Conservation (phyloP, 331 rosid genomes). For the Acacia concinna region DNA sequence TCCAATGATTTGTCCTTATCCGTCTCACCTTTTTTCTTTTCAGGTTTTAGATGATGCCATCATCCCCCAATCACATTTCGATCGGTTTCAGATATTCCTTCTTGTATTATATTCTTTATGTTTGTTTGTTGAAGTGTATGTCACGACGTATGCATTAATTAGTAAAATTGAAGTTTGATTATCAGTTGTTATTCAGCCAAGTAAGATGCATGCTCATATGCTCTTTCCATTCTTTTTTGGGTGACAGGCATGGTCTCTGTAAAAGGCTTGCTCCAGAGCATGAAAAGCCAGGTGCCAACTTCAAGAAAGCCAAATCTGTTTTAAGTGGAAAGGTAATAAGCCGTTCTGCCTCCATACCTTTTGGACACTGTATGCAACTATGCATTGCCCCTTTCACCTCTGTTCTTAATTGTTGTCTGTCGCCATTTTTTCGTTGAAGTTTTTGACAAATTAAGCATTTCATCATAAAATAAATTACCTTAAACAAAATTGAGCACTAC, state of each 20-base stretch:
- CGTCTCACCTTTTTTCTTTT: background rate
- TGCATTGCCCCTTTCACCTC: background rate
- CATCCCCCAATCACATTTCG: background rate
- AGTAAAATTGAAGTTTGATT: too few relatives aligned
- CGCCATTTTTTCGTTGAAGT: background rate
- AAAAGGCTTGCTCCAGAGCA: slow-evolving; percentile 91
- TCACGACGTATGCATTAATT: too few relatives aligned
- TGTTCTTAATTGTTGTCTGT: background rate
- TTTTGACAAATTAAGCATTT: background rate
- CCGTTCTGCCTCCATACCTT: background rate
- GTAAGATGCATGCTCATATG: background rate
- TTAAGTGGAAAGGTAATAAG: slow-evolving; percentile 78
- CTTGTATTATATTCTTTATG: too few relatives aligned
- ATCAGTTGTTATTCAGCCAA: too few relatives aligned
- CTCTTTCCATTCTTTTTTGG: background rate
- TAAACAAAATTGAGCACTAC: background rate
- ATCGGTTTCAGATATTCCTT: background rate
- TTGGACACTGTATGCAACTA: background rate
- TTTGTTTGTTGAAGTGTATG: too few relatives aligned
- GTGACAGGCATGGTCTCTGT: slow-evolving; percentile 88
- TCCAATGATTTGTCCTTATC: background rate
- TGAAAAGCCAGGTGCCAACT: slow-evolving; percentile 76
- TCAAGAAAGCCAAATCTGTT: slow-evolving; percentile 79
- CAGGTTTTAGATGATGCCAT: background rate
- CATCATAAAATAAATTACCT: background rate